phyloP scores from a whole-genome alignment of 108 stramenopile genomes.

The Discostella stelligeroides region DNA sequence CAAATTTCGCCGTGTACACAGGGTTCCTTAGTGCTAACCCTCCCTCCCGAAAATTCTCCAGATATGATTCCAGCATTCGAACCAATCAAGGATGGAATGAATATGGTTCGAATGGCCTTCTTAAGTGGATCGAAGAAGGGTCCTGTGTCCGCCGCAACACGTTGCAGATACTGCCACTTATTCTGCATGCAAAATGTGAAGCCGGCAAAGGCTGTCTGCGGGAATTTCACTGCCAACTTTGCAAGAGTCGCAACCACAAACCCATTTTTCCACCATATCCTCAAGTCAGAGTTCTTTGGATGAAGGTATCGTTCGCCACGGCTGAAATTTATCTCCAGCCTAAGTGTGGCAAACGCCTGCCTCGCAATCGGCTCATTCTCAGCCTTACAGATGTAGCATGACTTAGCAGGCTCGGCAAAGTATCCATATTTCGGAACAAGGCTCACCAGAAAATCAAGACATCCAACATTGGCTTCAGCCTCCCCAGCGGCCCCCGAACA shows the following conservation, averaged over 20 bases:
- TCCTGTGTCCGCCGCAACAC: constrained; percentile 17
- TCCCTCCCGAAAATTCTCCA: not conserved
- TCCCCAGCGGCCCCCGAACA: constrained; percentile 23
- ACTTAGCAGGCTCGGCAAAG: not conserved
- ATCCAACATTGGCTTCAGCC: not conserved
- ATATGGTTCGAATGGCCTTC: constrained; percentile 8
- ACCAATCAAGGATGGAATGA: constrained; percentile 30
- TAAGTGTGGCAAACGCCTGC: not conserved
- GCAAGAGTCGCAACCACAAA: constrained; percentile 13
- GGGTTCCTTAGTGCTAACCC: constrained; percentile 12
- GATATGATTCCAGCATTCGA: not conserved
- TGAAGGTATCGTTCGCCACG: constrained; percentile 23
- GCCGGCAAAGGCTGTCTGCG: constrained; percentile 36
- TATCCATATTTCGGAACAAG: not conserved
- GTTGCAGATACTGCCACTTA: constrained; percentile 35
- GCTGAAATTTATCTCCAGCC: constrained; percentile 2
- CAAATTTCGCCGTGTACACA: not conserved
- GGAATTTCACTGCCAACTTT: constrained; percentile 16
- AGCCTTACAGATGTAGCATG: not conserved
- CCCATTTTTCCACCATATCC: constrained; percentile 16
- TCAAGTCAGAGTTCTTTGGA: constrained; percentile 15
- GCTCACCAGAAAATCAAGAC: too few relatives aligned
- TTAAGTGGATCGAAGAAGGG: constrained; percentile 4
- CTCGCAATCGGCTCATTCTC: constrained; percentile 4
- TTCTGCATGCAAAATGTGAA: constrained; percentile 16